Conservation (phyloP, 2,329 filamentous ascomycete genomes). For the Fusarium poae region DNA sequence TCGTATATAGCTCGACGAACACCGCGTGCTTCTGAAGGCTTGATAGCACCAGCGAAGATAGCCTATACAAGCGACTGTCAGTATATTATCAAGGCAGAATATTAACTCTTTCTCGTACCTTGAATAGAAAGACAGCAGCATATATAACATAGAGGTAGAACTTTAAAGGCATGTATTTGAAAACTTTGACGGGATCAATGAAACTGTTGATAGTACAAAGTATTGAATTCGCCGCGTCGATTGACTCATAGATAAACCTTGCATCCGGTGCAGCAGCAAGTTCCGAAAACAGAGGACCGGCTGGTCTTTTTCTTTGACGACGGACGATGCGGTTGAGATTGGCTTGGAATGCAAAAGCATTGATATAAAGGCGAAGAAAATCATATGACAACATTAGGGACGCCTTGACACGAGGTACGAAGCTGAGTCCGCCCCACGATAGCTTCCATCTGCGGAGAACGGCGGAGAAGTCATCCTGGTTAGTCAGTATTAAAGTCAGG, state of each 20-base stretch:
- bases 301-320: slow-evolving; percentile 51
- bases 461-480: slow-evolving; percentile 73
- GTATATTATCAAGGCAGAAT: fast-evolving
- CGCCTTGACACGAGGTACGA: slow-evolving; percentile 74
- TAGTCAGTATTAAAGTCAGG: neutral
- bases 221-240: slow-evolving; percentile 73
- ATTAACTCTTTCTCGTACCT: slow-evolving; percentile 55
- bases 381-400: slow-evolving; percentile 78
- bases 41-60: slow-evolving; percentile 66
- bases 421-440: slow-evolving; percentile 75
- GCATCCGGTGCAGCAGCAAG: slow-evolving; percentile 72
- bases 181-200: slow-evolving; percentile 68
- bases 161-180: slow-evolving; percentile 73
- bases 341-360: slow-evolving; percentile 81
- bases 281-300: slow-evolving; percentile 61
- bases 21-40: slow-evolving; percentile 65
- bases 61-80: neutral
- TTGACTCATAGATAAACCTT: slow-evolving; percentile 74
- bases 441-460: slow-evolving; percentile 79
- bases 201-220: slow-evolving; percentile 70
- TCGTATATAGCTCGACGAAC: slow-evolving; percentile 69
- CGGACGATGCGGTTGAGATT: slow-evolving; percentile 66
- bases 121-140: slow-evolving; percentile 74
- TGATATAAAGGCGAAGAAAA: slow-evolving; percentile 79
- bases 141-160: slow-evolving; percentile 75